These are phyloP conservation scores for Curvularia spicifera DNA, from an alignment of 2,329 filamentous ascomycete genomes.

Conservation along the genomic window DNA sequence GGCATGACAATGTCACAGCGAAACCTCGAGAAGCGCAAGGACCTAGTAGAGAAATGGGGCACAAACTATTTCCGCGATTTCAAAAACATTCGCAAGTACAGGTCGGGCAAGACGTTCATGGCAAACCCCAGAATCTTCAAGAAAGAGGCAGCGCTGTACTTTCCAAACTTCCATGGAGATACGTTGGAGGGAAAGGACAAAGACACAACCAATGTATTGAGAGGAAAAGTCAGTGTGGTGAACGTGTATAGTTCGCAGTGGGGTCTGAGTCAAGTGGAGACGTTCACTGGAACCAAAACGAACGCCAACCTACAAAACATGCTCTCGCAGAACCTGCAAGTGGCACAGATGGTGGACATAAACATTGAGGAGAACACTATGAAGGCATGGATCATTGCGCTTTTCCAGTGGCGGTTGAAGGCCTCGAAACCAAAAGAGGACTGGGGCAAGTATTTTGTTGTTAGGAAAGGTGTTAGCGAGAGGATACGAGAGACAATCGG, in stretches of 20 bases:
- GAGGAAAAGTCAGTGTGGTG: constrained; percentile 77
- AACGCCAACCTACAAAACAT: constrained; percentile 74
- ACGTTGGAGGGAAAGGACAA: constrained; percentile 64
- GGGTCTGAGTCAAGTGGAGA: constrained; percentile 80
- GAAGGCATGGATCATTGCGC: constrained; percentile 62
- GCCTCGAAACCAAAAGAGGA: constrained; percentile 56
- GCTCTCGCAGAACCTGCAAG: constrained; percentile 59
- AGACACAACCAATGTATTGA: constrained; percentile 78
- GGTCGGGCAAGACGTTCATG: constrained; percentile 89
- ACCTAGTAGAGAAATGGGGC: constrained; percentile 76
- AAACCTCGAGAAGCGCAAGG: constrained; percentile 75
- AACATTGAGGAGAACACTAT: constrained; percentile 85
- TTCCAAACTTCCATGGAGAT: constrained; percentile 86
- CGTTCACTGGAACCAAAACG: constrained; percentile 66
- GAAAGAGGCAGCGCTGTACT: constrained; percentile 81
- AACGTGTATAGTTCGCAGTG: constrained; percentile 82
- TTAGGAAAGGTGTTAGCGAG: constrained; percentile 63
- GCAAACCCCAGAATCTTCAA: constrained; percentile 85
- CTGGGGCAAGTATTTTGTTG: constrained; percentile 65
- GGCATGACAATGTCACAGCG: constrained; percentile 43
- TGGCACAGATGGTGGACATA: constrained; percentile 79
- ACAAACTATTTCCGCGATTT: constrained; percentile 97
- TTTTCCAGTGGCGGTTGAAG: constrained; percentile 61
- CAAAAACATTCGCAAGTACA: constrained; percentile 76
- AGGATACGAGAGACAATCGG: constrained; percentile 65